Percentiles rank a stretch among this genome's conserved stretches.
Conservation (phyloP, 441 rosid species). For the Pelargonium myrrhifolium region DNA sequence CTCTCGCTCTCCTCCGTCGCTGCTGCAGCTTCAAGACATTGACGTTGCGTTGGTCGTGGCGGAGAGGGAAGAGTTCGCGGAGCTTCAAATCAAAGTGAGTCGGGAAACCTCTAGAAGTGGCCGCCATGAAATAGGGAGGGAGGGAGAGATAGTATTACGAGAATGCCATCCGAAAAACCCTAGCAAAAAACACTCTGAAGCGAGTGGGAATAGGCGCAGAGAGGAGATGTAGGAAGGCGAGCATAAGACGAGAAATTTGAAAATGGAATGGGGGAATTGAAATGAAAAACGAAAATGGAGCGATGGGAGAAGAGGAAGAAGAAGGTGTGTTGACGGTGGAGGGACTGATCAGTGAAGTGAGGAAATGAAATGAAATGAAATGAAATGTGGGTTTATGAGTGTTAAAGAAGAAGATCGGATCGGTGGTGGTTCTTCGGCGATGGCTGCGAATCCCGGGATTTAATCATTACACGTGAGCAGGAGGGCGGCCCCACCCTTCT, state of each 20-base stretch:
- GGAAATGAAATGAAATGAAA: too few relatives aligned
- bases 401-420: not conserved
- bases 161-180: not conserved
- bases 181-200: not conserved
- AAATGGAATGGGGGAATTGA: not conserved
- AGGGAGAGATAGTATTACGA: not conserved
- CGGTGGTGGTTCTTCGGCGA: not conserved
- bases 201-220: not conserved
- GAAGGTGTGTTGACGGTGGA: not conserved
- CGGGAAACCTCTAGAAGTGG: not conserved
- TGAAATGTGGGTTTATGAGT: too few relatives aligned
- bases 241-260: not conserved
- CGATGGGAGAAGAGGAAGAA: not conserved
- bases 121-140: not conserved
- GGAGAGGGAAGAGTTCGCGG: not conserved
- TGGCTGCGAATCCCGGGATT: conserved; percentile 4
- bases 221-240: not conserved
- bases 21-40: not conserved
- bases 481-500: not conserved
- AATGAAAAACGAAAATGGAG: not conserved
- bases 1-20: not conserved
- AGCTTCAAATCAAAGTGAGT: not conserved
- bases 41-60: not conserved
- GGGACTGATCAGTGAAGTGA: too few relatives aligned
- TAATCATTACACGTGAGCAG: not conserved